These are phyloP conservation scores for Nannochloris sp. DNA, from an alignment of 139 green algal species.

Conservation along the genomic window DNA sequence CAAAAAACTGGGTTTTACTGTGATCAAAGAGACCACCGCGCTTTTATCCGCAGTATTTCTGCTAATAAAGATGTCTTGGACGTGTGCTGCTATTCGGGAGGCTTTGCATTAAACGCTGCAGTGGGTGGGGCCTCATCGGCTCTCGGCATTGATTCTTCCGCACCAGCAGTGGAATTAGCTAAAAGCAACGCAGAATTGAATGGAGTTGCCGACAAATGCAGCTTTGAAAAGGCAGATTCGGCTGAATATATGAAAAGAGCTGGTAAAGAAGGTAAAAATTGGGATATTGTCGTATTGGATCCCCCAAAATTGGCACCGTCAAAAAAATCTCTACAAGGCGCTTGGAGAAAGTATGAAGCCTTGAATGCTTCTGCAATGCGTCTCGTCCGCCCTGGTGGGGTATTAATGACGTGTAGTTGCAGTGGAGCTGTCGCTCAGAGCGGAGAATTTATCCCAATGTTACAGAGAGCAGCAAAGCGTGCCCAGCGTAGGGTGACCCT, in stretches of 20 bases:
- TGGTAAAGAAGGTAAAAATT: constrained; percentile 27
- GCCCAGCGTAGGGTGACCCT: constrained; percentile 41
- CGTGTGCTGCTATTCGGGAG: constrained; percentile 85
- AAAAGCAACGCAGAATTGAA: constrained; percentile 69
- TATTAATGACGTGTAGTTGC: constrained; percentile 95
- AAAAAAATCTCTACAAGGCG: constrained; percentile 34
- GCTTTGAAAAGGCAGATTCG: constrained; percentile 59
- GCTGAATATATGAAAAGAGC: constrained; percentile 52
- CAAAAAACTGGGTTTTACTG: constrained; percentile 79
- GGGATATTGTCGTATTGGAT: constrained; percentile 89
- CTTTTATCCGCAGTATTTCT: constrained; percentile 48
- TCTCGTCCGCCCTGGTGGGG: constrained; percentile 64
- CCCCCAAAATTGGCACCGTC: constrained; percentile 91
- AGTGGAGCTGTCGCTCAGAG: constrained; percentile 70
- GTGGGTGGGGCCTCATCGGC: constrained; percentile 41
- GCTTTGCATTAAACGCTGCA: constrained; percentile 50
- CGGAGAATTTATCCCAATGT: constrained; percentile 40
- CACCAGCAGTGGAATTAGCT: constrained; percentile 58
- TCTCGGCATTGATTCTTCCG: constrained; percentile 57
- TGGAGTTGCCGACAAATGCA: constrained; percentile 30
- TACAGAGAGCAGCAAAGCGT: constrained; percentile 28
- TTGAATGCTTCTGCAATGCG: constrained; percentile 65
- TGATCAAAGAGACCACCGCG: constrained; percentile 79
- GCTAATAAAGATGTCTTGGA: constrained; percentile 62
- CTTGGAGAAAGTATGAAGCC: constrained; percentile 26